Evolutionary conservation across 305 asterid genomes (phyloP), one percentile per base, ranked within the genome.

Genomic region (Fraxinus nigra): DNA sequence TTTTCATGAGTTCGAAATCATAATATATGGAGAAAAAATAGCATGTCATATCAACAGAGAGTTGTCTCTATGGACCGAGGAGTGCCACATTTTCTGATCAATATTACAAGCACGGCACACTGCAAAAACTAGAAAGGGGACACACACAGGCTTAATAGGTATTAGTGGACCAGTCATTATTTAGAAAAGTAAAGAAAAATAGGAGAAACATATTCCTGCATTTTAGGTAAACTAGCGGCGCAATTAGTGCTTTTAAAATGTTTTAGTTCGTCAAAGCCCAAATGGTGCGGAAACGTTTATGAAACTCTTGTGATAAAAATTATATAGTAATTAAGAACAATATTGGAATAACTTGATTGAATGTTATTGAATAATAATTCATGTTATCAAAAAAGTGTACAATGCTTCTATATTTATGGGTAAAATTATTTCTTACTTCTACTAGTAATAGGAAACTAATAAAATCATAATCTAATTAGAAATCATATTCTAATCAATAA

Each of bases 71-170:
- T 38, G 13, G 13, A 8, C 13, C 3, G 46, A 38, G 13, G 43
- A 37, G 43, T 38, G 37, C 28, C 26, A 28, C 22, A 43, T 56
- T 54, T 70, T 56, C 9, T 28, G 48, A 65, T 51, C 67, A 59
- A 22, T 38, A 20, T 28, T 40, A 75, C 40, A 54, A 85, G 79
- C 67, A 78, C 48, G 28, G 28, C 37, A 75, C 72, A 75, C 61
- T 37, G 76, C 85, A 75, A 32, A 51, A 81, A 51, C 79, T 56
- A 56, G 73, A 77, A 72, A 54, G 32, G 4, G 33, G 34, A 77
- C 59, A 72, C 67, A 69, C 46, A 3, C 20, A 26, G 51, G 33
- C 20, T 67, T 13, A 77, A 16, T 5, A 76, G 74, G 51, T 46
- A 54, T 67, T 30, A 80, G 38, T 22, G 72, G 20, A 75, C 69